These are phyloP conservation scores for Coelastrella sp. DNA, from an alignment of 139 green algal species.

Conservation along the genomic window DNA sequence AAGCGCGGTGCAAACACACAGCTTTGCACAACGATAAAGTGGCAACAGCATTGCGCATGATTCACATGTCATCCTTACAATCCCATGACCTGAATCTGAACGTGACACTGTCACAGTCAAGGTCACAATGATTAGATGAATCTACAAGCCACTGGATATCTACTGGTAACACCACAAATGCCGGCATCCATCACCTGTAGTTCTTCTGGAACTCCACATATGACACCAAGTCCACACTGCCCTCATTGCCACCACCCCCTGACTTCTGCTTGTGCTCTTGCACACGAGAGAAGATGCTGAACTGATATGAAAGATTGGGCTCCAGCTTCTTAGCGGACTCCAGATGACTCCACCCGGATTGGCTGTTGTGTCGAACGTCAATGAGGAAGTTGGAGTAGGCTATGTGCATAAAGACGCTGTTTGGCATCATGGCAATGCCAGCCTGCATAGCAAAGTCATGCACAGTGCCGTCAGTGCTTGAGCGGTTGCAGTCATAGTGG, in stretches of 20 bases:
- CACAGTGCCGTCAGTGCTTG: neutral
- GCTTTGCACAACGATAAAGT: no score
- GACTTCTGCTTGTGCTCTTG: slow-evolving; percentile 66
- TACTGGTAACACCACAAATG: no score
- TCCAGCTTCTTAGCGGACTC: slow-evolving; percentile 58
- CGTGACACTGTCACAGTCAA: no score
- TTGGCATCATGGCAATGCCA: slow-evolving; percentile 57
- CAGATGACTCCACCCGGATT: slow-evolving; percentile 54
- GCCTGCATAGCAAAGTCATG: neutral
- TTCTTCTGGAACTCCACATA: slow-evolving; percentile 74
- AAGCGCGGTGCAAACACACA: no score
- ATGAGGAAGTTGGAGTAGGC: slow-evolving; percentile 64
- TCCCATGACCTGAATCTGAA: no score
- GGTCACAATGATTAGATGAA: no score
- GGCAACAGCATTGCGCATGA: no score
- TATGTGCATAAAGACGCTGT: slow-evolving; percentile 57
- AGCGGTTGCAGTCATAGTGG: neutral
- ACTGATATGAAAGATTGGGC: slow-evolving; percentile 57
- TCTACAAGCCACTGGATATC: no score
- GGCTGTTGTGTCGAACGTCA: slow-evolving; percentile 46
- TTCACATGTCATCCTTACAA: no score
- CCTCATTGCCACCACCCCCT: slow-evolving; percentile 45
- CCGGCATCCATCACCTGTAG: slow-evolving; percentile 36
- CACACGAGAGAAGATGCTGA: slow-evolving; percentile 66
- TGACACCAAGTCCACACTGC: slow-evolving; percentile 60